Percentiles rank a stretch among this genome's conserved stretches.
phyloP scores from a whole-genome alignment of 768 basidiomycete genomes.

The Rubroboletus satanas region DNA sequence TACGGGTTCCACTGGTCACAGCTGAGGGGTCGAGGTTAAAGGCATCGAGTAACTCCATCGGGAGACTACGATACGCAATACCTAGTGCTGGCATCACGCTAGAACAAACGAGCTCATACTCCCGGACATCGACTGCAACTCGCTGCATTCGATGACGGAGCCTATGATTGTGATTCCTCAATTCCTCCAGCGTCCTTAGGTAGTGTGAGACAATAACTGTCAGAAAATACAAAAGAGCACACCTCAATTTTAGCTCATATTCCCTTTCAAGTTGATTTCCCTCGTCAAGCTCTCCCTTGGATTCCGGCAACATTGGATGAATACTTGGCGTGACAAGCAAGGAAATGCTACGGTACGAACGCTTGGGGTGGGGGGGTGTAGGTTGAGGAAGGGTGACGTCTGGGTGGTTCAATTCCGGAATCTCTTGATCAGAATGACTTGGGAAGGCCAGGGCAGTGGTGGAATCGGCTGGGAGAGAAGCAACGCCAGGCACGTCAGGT shows the following conservation, averaged over 20 bases:
- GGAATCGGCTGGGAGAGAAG: conserved; percentile 6
- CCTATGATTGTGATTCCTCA: conserved; percentile 57
- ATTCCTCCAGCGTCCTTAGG: conserved; percentile 56
- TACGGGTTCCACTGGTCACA: conserved; percentile 63
- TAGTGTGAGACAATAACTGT: not conserved
- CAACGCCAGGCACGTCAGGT: conserved; percentile 1
- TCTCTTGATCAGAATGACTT: conserved; percentile 6
- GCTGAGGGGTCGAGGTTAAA: conserved; percentile 75
- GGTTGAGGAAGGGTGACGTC: not conserved
- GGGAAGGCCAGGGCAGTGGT: not conserved
- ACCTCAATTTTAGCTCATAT: conserved; percentile 44
- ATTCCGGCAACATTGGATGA: conserved; percentile 31
- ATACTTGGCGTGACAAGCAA: conserved; percentile 27
- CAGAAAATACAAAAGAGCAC: not conserved
- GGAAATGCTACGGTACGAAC: conserved; percentile 33
- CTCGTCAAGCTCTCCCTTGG: conserved; percentile 43
- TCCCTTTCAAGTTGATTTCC: conserved; percentile 44
- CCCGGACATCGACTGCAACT: conserved; percentile 56
- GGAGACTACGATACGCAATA: conserved; percentile 46
- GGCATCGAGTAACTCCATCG: conserved; percentile 67
- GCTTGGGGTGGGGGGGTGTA: not conserved
- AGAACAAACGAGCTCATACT: conserved; percentile 61
- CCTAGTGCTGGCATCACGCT: conserved; percentile 47
- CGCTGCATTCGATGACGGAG: conserved; percentile 67
- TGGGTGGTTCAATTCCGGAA: not conserved